Evolutionary conservation across 1,284 basidiomycete species (phyloP), one percentile per base, ranked within the genome.

Genomic region (Trichosporon ovoides): DNA sequence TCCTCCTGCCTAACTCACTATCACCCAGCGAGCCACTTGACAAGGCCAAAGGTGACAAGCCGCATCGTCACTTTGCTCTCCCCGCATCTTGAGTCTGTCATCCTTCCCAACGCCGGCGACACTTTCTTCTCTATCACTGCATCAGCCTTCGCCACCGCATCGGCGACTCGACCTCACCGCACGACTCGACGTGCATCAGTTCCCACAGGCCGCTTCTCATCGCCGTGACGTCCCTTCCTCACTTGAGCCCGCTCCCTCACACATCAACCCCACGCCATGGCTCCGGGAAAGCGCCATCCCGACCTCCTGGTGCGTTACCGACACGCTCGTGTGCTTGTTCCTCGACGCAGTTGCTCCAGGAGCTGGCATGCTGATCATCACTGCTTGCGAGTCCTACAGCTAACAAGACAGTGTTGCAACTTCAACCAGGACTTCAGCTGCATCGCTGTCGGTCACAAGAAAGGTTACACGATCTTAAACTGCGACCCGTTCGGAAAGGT

Each of bases 401-500:
- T 61, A 46, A 61, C 61, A 4, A 14, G 28, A 2, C 56, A 77
- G 75, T 73, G 72, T 62, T 78, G 77, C 61, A 77, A 75, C 58
- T 78, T 77, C 66, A 78, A 78, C 61, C 77, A 78, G 58, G 77
- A 78, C 66, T 77, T 74, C 59, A 75, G 73, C 36, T 97, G 94
- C 75, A 84, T 97, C 61, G 91, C 92, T 2, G 89, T 98, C 10
- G 96, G 96, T 1, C 96, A 95, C 52, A 85, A 89, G 68, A 91
- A 90, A 76, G 96, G 96, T 3, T 98, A 98, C 76, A 89, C 87
- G 66, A 97, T 98, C 75, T 90, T 91, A 52, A 98, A 98, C 74
- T 97, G 92, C 75, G 95, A 99, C 75, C 96, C 96, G 52, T 98
- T 93, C 74, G 95, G 94, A 40, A 83, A 90, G 66, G 92, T 99